These are phyloP conservation scores for Aspergillus sojae DNA, from an alignment of 2,329 filamentous ascomycete species.

Conservation along the genomic window DNA sequence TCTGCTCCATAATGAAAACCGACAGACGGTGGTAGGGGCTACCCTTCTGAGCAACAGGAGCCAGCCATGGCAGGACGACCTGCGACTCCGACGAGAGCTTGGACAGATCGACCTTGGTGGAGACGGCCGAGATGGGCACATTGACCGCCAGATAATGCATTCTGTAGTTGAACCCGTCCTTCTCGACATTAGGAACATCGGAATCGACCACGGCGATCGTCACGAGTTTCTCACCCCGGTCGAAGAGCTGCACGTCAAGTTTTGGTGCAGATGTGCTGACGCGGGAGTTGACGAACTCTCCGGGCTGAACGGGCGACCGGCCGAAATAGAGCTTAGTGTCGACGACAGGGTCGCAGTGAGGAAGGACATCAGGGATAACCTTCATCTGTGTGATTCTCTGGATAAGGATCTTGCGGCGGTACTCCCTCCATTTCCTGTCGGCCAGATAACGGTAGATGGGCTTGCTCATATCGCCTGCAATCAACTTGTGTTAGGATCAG, in stretches of 20 bases:
- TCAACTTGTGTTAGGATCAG: slow-evolving; percentile 23
- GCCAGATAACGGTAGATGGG: slow-evolving; percentile 93
- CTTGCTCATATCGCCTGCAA: slow-evolving; percentile 86
- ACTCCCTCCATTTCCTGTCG: slow-evolving; percentile 82
- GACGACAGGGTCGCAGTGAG: slow-evolving; percentile 73
- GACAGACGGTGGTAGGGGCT: slow-evolving; percentile 87
- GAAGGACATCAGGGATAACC: slow-evolving; percentile 84
- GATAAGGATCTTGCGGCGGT: slow-evolving; percentile 75
- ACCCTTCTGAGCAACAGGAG: slow-evolving; percentile 86
- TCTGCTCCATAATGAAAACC: slow-evolving; percentile 81
- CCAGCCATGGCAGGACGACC: slow-evolving; percentile 77
- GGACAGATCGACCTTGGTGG: slow-evolving; percentile 66
- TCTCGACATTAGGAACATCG: slow-evolving; percentile 80
- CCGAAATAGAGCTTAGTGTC: slow-evolving; percentile 84
- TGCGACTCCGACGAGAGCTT: slow-evolving; percentile 63
- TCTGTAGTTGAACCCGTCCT: slow-evolving; percentile 74
- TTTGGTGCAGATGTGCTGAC: slow-evolving; percentile 74
- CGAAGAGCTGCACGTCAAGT: slow-evolving; percentile 82
- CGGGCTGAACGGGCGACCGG: slow-evolving; percentile 69
- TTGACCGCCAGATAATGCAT: slow-evolving; percentile 87
- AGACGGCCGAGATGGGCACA: slow-evolving; percentile 64
- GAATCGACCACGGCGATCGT: slow-evolving; percentile 85
- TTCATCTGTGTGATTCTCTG: slow-evolving; percentile 87
- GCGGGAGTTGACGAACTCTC: slow-evolving; percentile 74
- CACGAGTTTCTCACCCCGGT: slow-evolving; percentile 77